Evolutionary conservation across 306 rosid species (phyloP).

Genomic region (Begonia fuchsioides): DNA sequence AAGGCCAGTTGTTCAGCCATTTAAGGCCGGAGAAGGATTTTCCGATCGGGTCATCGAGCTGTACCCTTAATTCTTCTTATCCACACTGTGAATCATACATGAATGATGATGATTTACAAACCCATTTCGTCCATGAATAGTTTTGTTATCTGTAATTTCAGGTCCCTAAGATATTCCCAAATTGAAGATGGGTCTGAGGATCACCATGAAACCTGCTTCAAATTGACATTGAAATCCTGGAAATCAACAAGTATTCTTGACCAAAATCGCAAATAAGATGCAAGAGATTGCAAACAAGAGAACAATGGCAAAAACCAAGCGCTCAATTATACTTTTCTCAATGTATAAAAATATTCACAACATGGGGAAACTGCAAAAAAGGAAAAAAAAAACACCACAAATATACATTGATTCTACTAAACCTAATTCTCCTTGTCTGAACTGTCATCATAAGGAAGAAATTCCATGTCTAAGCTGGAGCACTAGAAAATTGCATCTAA

Average conservation of each 20-base stretch:
- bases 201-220: too few species aligned
- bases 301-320: not conserved
- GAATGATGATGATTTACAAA: too few species aligned
- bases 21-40: constrained; percentile 13
- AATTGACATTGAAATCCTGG: too few species aligned
- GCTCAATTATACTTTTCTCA: not conserved
- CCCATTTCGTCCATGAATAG: too few species aligned
- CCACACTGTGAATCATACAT: not conserved
- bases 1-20: constrained; percentile 71
- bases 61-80: not conserved
- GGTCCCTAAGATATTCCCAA: too few species aligned
- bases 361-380: not conserved
- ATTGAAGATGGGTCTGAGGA: too few species aligned
- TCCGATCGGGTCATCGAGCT: not conserved
- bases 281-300: not conserved
- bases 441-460: constrained; percentile 28
- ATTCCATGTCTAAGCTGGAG: constrained; percentile 26
- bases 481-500: constrained; percentile 16
- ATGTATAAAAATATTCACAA: constrained; percentile 15
- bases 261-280: too few species aligned
- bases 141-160: too few species aligned
- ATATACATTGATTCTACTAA: constrained; percentile 69
- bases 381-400: constrained; percentile 14
- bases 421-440: constrained; percentile 42
- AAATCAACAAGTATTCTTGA: too few species aligned